A percentile compares a stretch with the other conserved stretches of the same genome.
Conservation (phyloP, 768 basidiomycete genomes). For the Hygrophorus russula region DNA sequence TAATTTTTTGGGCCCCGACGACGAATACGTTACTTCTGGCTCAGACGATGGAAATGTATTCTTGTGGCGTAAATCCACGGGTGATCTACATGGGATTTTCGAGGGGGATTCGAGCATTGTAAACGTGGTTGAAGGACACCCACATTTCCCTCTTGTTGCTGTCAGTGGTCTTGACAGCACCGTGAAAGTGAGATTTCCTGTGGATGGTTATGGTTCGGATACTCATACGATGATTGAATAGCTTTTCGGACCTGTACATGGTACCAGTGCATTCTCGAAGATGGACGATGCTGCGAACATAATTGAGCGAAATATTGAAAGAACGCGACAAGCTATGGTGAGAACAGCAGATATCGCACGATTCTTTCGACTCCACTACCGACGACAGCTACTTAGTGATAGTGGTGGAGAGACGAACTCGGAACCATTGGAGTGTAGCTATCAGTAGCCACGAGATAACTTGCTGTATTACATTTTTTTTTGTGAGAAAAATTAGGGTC, state of each 20-base stretch:
- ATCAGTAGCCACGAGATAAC: conserved; percentile 10
- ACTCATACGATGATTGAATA: conserved; percentile 14
- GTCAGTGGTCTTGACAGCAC: conserved; percentile 82
- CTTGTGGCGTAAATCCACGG: conserved; percentile 68
- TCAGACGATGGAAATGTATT: conserved; percentile 87
- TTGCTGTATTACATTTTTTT: not conserved
- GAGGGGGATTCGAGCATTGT: conserved; percentile 78
- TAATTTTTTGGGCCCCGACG: conserved; percentile 70
- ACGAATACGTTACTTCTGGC: conserved; percentile 73
- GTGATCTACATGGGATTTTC: conserved; percentile 58
- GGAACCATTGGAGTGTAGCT: conserved; percentile 9
- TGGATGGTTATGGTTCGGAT: not conserved
- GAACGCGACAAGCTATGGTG: not conserved
- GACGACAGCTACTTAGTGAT: conserved; percentile 12
- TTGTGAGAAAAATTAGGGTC: too few relatives aligned
- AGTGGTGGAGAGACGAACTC: conserved; percentile 5
- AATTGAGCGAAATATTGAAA: conserved; percentile 34
- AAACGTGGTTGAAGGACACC: conserved; percentile 81
- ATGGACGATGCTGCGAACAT: conserved; percentile 42
- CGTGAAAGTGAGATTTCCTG: conserved; percentile 48
- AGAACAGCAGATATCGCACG: conserved; percentile 6
- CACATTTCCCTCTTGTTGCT: conserved; percentile 70
- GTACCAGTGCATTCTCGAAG: conserved; percentile 41
- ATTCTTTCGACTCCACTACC: conserved; percentile 15
- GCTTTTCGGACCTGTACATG: conserved; percentile 55